A percentile compares a stretch with the other conserved stretches of the same genome.
Evolutionary conservation across 2,329 filamentous ascomycete species (phyloP).

Genomic region (Aspergillus brasiliensis): DNA sequence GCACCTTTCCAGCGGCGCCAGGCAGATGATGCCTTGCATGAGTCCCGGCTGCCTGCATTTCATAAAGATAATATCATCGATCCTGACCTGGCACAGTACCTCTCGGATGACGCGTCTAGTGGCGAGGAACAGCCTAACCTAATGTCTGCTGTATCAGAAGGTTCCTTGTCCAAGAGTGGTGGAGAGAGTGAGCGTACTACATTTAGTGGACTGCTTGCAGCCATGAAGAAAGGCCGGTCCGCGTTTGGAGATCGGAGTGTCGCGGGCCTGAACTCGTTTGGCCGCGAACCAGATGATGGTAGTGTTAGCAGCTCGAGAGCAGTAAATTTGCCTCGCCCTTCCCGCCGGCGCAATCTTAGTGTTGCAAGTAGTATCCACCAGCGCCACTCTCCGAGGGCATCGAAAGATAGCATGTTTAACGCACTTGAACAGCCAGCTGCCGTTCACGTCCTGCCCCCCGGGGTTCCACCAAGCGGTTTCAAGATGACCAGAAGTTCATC

Average conservation of each 20-base stretch:
- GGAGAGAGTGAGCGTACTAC: slow-evolving; percentile 74
- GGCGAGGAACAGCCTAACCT: slow-evolving; percentile 90
- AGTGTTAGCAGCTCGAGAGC: slow-evolving; percentile 66
- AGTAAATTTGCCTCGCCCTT: slow-evolving; percentile 63
- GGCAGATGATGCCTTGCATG: slow-evolving; percentile 66
- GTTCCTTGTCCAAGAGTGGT: slow-evolving; percentile 62
- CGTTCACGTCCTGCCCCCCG: slow-evolving; percentile 46
- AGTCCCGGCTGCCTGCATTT: slow-evolving; percentile 79
- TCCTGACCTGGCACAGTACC: slow-evolving; percentile 89
- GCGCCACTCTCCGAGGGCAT: slow-evolving; percentile 70
- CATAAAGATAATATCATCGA: slow-evolving; percentile 99
- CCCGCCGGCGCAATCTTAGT: slow-evolving; percentile 79
- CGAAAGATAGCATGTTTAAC: slow-evolving; percentile 55
- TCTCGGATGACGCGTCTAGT: slow-evolving; percentile 92
- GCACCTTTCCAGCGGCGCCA: slow-evolving; percentile 83
- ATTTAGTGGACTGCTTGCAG: slow-evolving; percentile 71
- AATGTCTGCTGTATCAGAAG: slow-evolving; percentile 70
- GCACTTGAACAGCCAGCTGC: slow-evolving; percentile 33
- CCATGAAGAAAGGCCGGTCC: slow-evolving; percentile 75
- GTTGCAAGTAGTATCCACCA: slow-evolving; percentile 74
- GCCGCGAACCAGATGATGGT: slow-evolving; percentile 63
- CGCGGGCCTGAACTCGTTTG: slow-evolving; percentile 68
- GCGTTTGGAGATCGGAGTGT: slow-evolving; percentile 72
- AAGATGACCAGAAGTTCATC: slow-evolving; percentile 77
- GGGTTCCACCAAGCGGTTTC: slow-evolving; percentile 42